Base-by-base conservation (phyloP, 306 rosid species). In the Psophocarpus tetragonolobus region DNA sequence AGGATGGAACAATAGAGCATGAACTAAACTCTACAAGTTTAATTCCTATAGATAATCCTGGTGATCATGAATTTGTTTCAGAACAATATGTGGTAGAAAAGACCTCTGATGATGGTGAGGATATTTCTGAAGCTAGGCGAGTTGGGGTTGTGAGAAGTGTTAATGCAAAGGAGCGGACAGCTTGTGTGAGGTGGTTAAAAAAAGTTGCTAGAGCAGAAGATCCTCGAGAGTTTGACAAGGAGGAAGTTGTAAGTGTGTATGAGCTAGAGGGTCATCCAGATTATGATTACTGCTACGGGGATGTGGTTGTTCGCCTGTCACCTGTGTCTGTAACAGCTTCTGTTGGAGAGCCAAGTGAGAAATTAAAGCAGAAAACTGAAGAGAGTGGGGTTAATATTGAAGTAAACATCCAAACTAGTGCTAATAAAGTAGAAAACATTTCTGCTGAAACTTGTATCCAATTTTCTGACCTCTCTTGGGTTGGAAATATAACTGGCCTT, bases 211-310 rank as follows among this genome's bases (percentile, higher is more conserved):
- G 88, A 64, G 89, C 98, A 42, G 98, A 96, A 79, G 98, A 96
- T 80, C 89, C 96, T 81, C 88, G 96, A 74, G 97, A 90, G 79
- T 96, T 92, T 75, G 96, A 90, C 74, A 87, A 62, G n/a, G 98
- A 96, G 80, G 99, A 92, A 90, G 67, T 91, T 73, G 98, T 91
- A 36, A 96, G 99, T 2, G 99, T 96, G 32, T 96, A 96, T 78
- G 98, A 96, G 91, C 90, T 92, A 81, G 98, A 96, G 73, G 94
- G 96, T 69, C 99, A 96, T 89, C 96, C 90, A 5, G 99, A 96
- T 88, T 96, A 88, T 86, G 99, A 96, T 73, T 96, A 92, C 80
- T 92, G 99, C 88, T 86, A 91, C 45, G 99, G 98, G 73, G 98
- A 96, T 71, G 98, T 92, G 80, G 99, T 96, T 81, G 99, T 96